These are phyloP conservation scores for Diospyros kaki DNA, from an alignment of 148 eudicot genomes.

Conservation along the genomic window DNA sequence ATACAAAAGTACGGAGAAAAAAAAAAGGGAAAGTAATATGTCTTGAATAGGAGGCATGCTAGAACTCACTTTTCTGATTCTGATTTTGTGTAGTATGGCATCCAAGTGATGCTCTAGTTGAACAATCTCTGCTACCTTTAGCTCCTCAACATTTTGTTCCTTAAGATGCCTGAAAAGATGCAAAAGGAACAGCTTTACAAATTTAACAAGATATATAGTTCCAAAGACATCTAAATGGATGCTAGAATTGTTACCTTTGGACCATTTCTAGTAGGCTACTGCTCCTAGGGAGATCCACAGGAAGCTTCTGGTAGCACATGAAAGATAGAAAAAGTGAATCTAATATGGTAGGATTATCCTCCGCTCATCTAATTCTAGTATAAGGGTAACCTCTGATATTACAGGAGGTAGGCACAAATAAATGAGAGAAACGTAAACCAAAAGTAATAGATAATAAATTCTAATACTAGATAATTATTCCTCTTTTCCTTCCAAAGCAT, in stretches of 20 bases:
- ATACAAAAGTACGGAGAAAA: too few relatives aligned
- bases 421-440: background rate
- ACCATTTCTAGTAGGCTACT: slow-evolving; percentile 1
- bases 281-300: background rate
- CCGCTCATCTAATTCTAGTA: background rate
- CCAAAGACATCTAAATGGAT: background rate
- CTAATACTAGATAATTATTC: background rate
- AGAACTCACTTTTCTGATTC: slow-evolving; percentile 15
- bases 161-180: slow-evolving; percentile 14
- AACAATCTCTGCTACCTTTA: slow-evolving; percentile 15
- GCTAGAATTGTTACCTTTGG: slow-evolving; percentile 9
- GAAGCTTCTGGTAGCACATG: background rate
- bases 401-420: too few relatives aligned
- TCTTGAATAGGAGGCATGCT: background rate
- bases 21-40: background rate
- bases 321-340: background rate
- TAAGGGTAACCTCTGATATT: background rate
- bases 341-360: background rate
- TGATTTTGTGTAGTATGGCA: slow-evolving; percentile 10
- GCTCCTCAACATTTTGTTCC: slow-evolving; percentile 20
- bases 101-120: slow-evolving; percentile 19
- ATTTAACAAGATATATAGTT: background rate
- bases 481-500: too few relatives aligned
- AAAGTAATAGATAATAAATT: background rate
- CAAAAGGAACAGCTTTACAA: background rate